Evolutionary conservation across 768 basidiomycete genomes (phyloP), one percentile per base, ranked within the genome.

Genomic region (Phanerochaete sordida): DNA sequence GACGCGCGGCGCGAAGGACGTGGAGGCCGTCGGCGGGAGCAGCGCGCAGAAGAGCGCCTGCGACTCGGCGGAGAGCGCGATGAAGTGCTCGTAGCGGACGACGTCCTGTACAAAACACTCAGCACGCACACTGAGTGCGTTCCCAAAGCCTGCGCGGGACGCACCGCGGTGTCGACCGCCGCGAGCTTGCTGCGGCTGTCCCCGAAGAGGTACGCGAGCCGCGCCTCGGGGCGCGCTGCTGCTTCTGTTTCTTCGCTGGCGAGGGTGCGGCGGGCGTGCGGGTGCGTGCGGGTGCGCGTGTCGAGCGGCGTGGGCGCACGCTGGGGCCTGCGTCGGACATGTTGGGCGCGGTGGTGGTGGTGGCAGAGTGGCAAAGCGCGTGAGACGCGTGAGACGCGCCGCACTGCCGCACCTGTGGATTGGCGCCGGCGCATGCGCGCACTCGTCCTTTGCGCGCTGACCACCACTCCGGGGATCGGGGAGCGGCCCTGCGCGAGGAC

Each of bases 121-220:
- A n/a, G 33, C 33, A 35, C 7, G 33, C 6, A 35, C 33, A 35
- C 13, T 13, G 33, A 35, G 33, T 35, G 33, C n/a, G n/a, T 33
- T 12, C 21, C 56, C 33, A 16, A 8, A 21, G 26, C 16, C n/a
- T 44, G 51, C n/a, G n/a, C n/a, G n/a, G 16, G 39, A 12, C 69
- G 12, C 27, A 86, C 84, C 64, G 78, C 74, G 59, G 84, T 77
- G 57, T 84, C 77, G 63, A 81, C 70, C 27, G 69, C 75, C 11
- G 80, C 79, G 9, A 84, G 70, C 19, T 75, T 68, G 69, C 83
- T 84, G 68, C 79, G 81, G 1, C 79, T 69, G 68, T 74, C 78
- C 58, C 79, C 73, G 9, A 84, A 68, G 48, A 84, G 67, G 35
- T 62, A 68, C 19, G 74, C 73, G 26, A 80, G 69, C 51, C 76